phyloP scores from a whole-genome alignment of 306 rosid genomes.

The Dryas alaskensis region DNA sequence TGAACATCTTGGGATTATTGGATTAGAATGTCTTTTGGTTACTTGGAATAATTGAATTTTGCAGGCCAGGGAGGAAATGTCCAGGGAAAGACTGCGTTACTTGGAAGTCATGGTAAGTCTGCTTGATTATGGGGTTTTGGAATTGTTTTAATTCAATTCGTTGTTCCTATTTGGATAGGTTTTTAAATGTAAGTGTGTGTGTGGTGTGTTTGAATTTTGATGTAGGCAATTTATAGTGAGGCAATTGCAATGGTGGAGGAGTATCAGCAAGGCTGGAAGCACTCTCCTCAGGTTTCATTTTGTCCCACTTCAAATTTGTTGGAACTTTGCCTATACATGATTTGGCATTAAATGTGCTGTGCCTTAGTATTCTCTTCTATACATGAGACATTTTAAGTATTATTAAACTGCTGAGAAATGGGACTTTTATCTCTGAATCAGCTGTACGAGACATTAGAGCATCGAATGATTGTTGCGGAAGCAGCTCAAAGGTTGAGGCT shows the following conservation, averaged over 20 bases:
- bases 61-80: constrained; percentile 99
- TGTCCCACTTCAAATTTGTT: not conserved
- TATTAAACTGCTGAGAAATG: constrained; percentile 6
- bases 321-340: not conserved
- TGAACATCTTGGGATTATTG: not conserved
- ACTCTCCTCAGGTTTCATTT: constrained; percentile 66
- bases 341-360: not conserved
- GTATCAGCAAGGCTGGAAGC: constrained; percentile 72
- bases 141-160: constrained; percentile 1
- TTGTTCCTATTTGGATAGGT: not conserved
- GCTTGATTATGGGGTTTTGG: not conserved
- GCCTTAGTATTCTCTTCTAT: not conserved
- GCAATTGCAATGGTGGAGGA: constrained; percentile 90
- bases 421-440: constrained; percentile 32
- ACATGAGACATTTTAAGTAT: not conserved
- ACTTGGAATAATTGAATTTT: constrained; percentile 1
- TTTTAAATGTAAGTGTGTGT: constrained; percentile 4
- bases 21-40: not conserved
- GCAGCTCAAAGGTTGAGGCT: constrained; percentile 90
- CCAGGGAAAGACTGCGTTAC: constrained; percentile 77
- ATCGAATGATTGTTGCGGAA: constrained; percentile 80
- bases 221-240: constrained; percentile 83
- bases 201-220: constrained; percentile 20
- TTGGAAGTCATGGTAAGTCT: constrained; percentile 71
- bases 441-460: constrained; percentile 88